Evolutionary conservation across 495 filamentous ascomycete species (phyloP), one percentile per base, ranked within the genome.

Genomic region (Lophium mytilinum): DNA sequence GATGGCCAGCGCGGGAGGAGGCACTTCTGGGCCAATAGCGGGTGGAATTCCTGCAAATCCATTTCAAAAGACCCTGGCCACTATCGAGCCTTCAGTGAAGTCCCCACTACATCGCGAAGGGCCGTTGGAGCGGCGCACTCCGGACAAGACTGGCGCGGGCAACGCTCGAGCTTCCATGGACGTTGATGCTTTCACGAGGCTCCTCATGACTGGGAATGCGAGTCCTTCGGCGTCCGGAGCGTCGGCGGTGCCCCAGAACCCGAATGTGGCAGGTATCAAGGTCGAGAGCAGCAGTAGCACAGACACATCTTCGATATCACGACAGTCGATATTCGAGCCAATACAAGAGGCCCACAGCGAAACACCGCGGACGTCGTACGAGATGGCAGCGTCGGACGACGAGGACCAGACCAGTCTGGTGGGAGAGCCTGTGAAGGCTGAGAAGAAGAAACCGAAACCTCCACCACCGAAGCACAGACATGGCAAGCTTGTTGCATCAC

Each of bases 101-200:
- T 12, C 51, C 36, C 17, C 48, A 15, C 30, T 37, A 61, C 53
- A 65, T 56, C 43, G 43, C 18, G 14, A 47, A 11, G 12, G 17
- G 12, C 43, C 30, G 30, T 47, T 4, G 11, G 43, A 47, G 17
- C 54, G 54, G 54, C 19, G 51, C 14, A 18, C 57, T 48, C 35
- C 58, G 55, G 56, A 54, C 48, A 61, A 47, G 49, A 15, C 18
- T 18, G 15, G 45, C 11, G 15, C 54, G 19, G 52, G 37, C 43
- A 18, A 42, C 11, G 50, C 58, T 12, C 62, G 53, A 60, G 54
- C 57, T 21, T 56, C 51, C 10, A 49, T 73, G 45, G 66, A 70
- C 42, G 70, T 73, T 11, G 70, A 73, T 56, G 55, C 61, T 30
- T 73, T 73, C 63, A 69, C 65, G 56, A 66, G 59, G 15, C 67